A percentile compares a stretch with the other conserved stretches of the same genome.
These are phyloP conservation scores for Phyllachora maydis DNA, from an alignment of 2,329 filamentous ascomycete genomes.

Conservation along the genomic window DNA sequence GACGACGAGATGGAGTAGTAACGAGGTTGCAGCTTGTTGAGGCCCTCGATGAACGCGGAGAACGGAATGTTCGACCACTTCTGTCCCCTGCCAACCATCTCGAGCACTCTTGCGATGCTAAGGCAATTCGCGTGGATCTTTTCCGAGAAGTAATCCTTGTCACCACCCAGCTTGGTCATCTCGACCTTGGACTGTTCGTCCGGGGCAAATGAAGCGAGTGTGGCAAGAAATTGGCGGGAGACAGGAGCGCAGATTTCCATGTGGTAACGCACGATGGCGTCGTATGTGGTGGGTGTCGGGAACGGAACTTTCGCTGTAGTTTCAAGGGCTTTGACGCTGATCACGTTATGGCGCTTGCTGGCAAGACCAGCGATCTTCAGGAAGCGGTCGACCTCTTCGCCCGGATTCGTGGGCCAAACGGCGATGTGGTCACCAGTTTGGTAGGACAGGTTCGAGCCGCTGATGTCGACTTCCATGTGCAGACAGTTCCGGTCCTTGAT, in stretches of 20 bases:
- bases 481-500: conserved; percentile 86
- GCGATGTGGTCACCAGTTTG: conserved; percentile 96
- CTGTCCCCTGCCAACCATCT: conserved; percentile 49
- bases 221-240: conserved; percentile 84
- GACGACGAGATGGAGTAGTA: conserved; percentile 99
- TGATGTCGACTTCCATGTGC: conserved; percentile 87
- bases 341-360: conserved; percentile 60
- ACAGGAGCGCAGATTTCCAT: conserved; percentile 92
- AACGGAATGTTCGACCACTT: conserved; percentile 78
- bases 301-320: conserved; percentile 94
- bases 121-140: conserved; percentile 64
- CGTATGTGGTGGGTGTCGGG: conserved; percentile 90
- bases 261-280: conserved; percentile 83
- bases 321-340: conserved; percentile 80
- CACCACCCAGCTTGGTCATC: conserved; percentile 69
- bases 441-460: conserved; percentile 75
- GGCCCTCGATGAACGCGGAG: conserved; percentile 79
- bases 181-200: conserved; percentile 70
- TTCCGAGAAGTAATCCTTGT: conserved; percentile 89
- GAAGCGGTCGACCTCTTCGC: conserved; percentile 80
- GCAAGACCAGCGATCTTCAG: conserved; percentile 56
- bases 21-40: conserved; percentile 88
- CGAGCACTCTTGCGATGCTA: conserved; percentile 76
- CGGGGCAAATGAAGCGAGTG: conserved; percentile 74
- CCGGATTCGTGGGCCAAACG: conserved; percentile 90